Base-by-base conservation (phyloP, 2,329 filamentous ascomycete species). In the Fonsecaea multimorphosa region DNA sequence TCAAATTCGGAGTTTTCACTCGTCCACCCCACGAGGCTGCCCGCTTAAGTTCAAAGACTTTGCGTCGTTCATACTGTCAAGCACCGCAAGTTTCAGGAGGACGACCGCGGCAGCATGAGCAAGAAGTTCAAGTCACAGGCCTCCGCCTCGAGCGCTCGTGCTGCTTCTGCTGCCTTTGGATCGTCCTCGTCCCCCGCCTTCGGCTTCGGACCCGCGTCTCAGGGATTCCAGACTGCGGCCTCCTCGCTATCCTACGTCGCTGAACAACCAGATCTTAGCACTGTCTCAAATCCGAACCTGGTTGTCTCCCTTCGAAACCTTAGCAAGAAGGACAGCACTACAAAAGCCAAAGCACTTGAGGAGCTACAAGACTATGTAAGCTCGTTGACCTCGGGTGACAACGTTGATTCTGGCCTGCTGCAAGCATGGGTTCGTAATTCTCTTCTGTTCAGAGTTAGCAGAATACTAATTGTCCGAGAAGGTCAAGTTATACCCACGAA, bases 221-320 rank as follows among this genome's bases (percentile, higher is more conserved):
- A 71, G 36, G 67, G 74, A 24, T 76, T 77, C 69, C 72, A 74
- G 22, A 71, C 73, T 52, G 71, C 83, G 61, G 80, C 84, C 1
- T 79, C 82, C 31, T 80, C 84, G 2, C 84, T 99, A 44, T 97
- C 93, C 52, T 97, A 97, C 79, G 86, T 98, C 59, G 84, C 91
- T 60, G 93, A 96, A 73, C 91, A 92, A 9, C 91, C 91, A 55
- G 90, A 97, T 73, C 87, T 97, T 71, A 87, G 88, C 36, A 81
- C 81, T 51, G 87, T 99, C 66, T 90, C 88, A 52, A 89, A 97
- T 72, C 85, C 93, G 7, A 91, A 95, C 74, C 83, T 94, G 40
- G 87, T 94, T 40, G 93, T 98, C 14, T 87, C 89, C n/a, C 92
- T 97, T 80, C 96, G 97, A 78, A 97, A 96, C 72, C 80, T 97